Conservation (phyloP, 2,329 filamentous ascomycete species). For the Phaeosphaeriaceae sp. region DNA sequence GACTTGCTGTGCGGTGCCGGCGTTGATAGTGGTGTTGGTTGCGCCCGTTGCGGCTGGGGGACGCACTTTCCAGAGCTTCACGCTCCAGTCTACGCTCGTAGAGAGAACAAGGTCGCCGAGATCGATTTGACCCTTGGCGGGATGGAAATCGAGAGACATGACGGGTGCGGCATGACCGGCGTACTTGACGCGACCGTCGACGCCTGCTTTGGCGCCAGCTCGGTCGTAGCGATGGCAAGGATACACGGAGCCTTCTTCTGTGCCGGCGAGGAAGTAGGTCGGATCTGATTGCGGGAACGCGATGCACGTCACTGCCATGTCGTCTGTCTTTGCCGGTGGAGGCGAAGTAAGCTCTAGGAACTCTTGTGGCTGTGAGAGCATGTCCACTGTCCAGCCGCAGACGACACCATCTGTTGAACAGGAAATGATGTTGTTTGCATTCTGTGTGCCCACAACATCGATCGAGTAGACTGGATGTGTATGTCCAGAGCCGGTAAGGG, state of each 20-base stretch:
- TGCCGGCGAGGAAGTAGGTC: conserved; percentile 96
- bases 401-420: conserved; percentile 96
- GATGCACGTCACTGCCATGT: conserved; percentile 92
- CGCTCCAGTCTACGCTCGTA: conserved; percentile 94
- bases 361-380: conserved; percentile 96
- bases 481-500: conserved; percentile 91
- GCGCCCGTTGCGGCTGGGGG: conserved; percentile 72
- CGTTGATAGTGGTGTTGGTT: conserved; percentile 49
- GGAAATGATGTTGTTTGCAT: conserved; percentile 98
- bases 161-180: conserved; percentile 90
- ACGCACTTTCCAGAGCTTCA: conserved; percentile 95
- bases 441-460: conserved; percentile 95
- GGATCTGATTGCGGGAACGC: conserved; percentile 94
- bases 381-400: conserved; percentile 97
- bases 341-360: conserved; percentile 87
- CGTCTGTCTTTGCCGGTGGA: conserved; percentile 81
- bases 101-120: conserved; percentile 91
- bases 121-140: conserved; percentile 88
- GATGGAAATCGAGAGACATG: conserved; percentile 96
- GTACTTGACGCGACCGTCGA: conserved; percentile 88
- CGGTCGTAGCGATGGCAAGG: conserved; percentile 97
- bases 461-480: conserved; percentile 96
- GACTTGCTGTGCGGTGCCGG: conserved; percentile 58
- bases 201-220: conserved; percentile 93
- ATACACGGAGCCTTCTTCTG: conserved; percentile 95